Evolutionary conservation across 2,329 filamentous ascomycete genomes (phyloP).

Genomic region (Aureobasidium sp.): DNA sequence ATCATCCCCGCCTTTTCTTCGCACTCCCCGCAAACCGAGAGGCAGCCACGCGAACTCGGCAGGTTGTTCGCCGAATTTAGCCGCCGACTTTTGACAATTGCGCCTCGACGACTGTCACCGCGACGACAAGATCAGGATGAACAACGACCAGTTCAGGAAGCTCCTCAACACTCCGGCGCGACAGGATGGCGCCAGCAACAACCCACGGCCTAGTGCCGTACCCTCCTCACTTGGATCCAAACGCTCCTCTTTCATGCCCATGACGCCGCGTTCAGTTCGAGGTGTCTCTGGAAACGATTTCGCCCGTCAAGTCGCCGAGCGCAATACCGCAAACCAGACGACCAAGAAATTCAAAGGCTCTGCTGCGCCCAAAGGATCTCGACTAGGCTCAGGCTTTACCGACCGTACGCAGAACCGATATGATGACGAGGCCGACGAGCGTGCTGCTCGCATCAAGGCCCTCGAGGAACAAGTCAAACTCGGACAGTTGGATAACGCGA

Average conservation of each 20-base stretch:
- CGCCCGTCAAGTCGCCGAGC: slow-evolving; percentile 74
- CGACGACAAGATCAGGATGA: slow-evolving; percentile 52
- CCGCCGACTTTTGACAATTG: slow-evolving; percentile 3
- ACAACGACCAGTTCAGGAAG: slow-evolving; percentile 89
- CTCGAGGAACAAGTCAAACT: slow-evolving; percentile 77
- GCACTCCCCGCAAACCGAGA: neutral
- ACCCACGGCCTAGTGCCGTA: slow-evolving; percentile 29
- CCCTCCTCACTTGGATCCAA: slow-evolving; percentile 27
- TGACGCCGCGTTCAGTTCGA: slow-evolving; percentile 76
- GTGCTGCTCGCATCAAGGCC: slow-evolving; percentile 62
- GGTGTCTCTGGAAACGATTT: slow-evolving; percentile 58
- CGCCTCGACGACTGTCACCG: neutral
- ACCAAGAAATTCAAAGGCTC: slow-evolving; percentile 68
- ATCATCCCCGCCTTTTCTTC: neutral
- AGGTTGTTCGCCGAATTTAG: slow-evolving; percentile 5
- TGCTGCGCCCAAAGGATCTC: slow-evolving; percentile 74
- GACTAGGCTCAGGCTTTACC: slow-evolving; percentile 70
- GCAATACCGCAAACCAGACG: slow-evolving; percentile 47
- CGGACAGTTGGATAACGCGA: slow-evolving; percentile 72
- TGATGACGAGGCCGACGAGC: slow-evolving; percentile 45
- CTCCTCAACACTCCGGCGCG: slow-evolving; percentile 52
- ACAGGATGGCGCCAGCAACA: slow-evolving; percentile 27
- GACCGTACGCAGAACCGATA: slow-evolving; percentile 69
- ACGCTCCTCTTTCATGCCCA: slow-evolving; percentile 56
- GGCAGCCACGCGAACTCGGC: slow-evolving; percentile 6